Percentiles rank a stretch among this genome's conserved stretches.
These are phyloP conservation scores for Tricladium varicosporioides DNA, from an alignment of 2,329 filamentous ascomycete species.

Conservation along the genomic window DNA sequence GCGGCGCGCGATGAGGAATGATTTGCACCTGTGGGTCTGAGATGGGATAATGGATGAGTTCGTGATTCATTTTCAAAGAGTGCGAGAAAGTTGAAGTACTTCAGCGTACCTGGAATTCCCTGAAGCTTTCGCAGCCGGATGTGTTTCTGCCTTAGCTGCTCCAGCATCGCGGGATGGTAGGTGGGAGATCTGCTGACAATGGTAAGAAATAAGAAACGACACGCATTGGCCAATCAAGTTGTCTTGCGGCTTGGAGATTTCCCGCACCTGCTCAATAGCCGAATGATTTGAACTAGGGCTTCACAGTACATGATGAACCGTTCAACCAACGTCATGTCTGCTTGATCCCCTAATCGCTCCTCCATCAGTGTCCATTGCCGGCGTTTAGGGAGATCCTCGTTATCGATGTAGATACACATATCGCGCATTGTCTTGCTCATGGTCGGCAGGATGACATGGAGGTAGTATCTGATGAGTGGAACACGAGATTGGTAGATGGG, in stretches of 20 bases:
- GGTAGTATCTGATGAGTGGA: conserved; percentile 51
- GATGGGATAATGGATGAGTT: conserved; percentile 21
- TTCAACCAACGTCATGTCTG: conserved; percentile 47
- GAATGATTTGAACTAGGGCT: conserved; percentile 48
- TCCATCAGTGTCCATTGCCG: conserved; percentile 59
- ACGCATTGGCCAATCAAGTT: background rate
- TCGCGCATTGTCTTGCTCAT: conserved; percentile 51
- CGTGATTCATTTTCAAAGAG: conserved; percentile 14
- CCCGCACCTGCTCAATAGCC: conserved; percentile 50
- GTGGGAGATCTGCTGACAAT: conserved; percentile 42
- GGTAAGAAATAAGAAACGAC: conserved; percentile 24
- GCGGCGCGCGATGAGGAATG: conserved; percentile 21
- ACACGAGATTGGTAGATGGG: conserved; percentile 50
- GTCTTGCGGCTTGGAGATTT: background rate
- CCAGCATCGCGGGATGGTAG: conserved; percentile 56
- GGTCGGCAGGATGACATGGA: conserved; percentile 56
- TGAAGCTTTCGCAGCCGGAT: conserved; percentile 52
- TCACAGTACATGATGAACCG: conserved; percentile 56
- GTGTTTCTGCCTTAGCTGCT: conserved; percentile 47
- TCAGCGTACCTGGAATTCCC: conserved; percentile 42
- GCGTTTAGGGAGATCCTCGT: conserved; percentile 46
- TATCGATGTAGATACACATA: conserved; percentile 51
- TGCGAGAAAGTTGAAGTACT: background rate
- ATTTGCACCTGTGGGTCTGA: conserved; percentile 23
- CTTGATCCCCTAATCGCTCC: conserved; percentile 52